Base-by-base conservation (phyloP, 257 asterid species). In the Euphrasia confusa region DNA sequence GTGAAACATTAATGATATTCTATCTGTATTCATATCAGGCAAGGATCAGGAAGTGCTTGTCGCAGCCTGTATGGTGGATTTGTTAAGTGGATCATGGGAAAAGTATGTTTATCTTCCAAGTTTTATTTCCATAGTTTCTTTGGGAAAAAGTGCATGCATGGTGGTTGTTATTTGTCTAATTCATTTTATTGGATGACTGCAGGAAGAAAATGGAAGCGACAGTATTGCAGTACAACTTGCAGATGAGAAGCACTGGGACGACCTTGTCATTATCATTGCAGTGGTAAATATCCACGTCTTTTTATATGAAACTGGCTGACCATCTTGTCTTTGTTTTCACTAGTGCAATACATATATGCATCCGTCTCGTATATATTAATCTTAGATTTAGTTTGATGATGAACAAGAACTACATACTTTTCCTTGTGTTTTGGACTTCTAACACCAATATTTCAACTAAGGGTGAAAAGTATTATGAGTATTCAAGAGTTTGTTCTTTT, bases 11-110 rank as follows among this genome's bases (percentile, higher is more conserved):
- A 60, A 58, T 42, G 66, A 69, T 50, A 17, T 63, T 42, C 8
- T 47, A 21, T 4, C 57, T 15, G 55, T 56, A 21, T 71, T 63
- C 58, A 58, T 66, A 58, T 61, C 68, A 74, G 78, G 71, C 78
- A 74, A 68, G 78, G 78, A 52, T 89, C 99, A 12, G 99, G 99
- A 80, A 93, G 99, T 79, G 97, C 97, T 74, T 93, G 99, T 66
- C 97, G 97, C 72, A 89, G 99, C 70, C 77, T 93, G 59, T 93
- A 64, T 69, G 99, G 97, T 69, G 99, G 99, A 76, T 93, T 93
- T 83, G 99, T 89, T 66, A 89, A 93, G 86, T 93, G 99, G 99
- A 78, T 79, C 73, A 93, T 93, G 99, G 99, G 99, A 72, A 81
- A 84, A 72, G 99, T 89, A 83, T 12, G 79, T 71, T 10, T 59